Percentiles rank a stretch among this genome's conserved stretches.
phyloP scores from a whole-genome alignment of 2,329 filamentous ascomycete genomes.

The Talaromyces islandicus region DNA sequence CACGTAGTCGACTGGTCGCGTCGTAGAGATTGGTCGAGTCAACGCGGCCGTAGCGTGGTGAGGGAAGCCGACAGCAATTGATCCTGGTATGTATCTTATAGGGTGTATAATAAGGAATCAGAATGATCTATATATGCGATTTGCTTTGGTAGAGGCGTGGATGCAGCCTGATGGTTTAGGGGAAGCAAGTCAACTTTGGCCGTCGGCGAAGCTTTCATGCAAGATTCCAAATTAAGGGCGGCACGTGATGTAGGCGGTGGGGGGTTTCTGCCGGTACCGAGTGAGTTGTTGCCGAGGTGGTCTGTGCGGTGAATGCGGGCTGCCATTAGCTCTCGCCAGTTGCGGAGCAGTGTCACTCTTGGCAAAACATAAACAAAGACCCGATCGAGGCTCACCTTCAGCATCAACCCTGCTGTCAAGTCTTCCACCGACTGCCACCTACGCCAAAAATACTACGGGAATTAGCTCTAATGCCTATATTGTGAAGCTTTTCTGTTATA shows the following conservation, averaged over 20 bases:
- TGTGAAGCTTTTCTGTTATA: neutral
- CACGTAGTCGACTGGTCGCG: neutral
- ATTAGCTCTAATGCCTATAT: neutral
- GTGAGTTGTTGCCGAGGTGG: neutral
- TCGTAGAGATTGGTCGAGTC: neutral
- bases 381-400: neutral
- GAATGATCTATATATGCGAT: neutral
- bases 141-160: neutral
- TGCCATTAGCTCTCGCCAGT: neutral
- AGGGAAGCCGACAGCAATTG: neutral
- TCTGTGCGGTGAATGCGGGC: neutral
- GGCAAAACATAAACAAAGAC: conserved; percentile 36
- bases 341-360: conserved; percentile 7
- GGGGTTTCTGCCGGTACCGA: neutral
- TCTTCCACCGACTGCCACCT: neutral
- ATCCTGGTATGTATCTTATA: neutral
- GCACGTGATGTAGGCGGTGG: neutral
- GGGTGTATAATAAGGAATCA: neutral
- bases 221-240: neutral
- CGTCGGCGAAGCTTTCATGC: neutral
- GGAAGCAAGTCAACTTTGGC: neutral
- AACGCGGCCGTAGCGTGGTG: neutral
- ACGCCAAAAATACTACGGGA: neutral
- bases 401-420: neutral
- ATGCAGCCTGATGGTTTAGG: neutral